Evolutionary conservation across 2,329 filamentous ascomycete genomes (phyloP), one percentile per base, ranked within the genome.

Genomic region (Colletotrichum viniferum): DNA sequence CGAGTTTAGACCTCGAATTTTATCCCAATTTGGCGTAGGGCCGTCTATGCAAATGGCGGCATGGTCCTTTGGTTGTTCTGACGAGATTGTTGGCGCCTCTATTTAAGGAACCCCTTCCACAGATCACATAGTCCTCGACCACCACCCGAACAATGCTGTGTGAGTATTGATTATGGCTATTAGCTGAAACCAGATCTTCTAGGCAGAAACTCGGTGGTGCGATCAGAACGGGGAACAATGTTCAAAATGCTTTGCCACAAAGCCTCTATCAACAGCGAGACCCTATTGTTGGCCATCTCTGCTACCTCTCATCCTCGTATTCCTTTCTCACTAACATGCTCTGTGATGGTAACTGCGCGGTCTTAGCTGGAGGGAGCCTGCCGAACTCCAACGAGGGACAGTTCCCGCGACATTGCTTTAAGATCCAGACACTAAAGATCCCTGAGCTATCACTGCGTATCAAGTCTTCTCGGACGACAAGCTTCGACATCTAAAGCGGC

Each of bases 221-320:
- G 3, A n/a, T 10, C 18, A 1, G 18, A n/a, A 48, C 3, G 9
- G 8, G 36, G 16, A 18, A 9, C 36, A 43, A 9, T 43, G 36
- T 0, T 2, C 38, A 0, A 5, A 48, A 48, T 48, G 5, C 18
- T 3, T 12, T 3, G 18, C 38, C 9, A 5, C 7, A 18, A 43
- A 18, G 36, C 16, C 4, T 43, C 38, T 48, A n/a, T 5, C 6
- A 3, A n/a, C 38, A n/a, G 1, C 6, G 18, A n/a, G 38, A 48
- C 3, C 18, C 18, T n/a, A n/a, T 7, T 9, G 38, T n/a, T 48
- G 5, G 5, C 6, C 38, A 48, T 48, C 18, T 48, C 38, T 48
- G 18, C 38, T 48, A 12, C 18, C 3, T 48, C 18, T 12, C 38
- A 3, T n/a, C 18, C 38, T 48, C 9, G 5, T 48, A 48, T 48